Percentiles rank a stretch among this genome's conserved stretches.
phyloP scores from a whole-genome alignment of 768 basidiomycete species.

The Boletus pseudo-olivaceus region DNA sequence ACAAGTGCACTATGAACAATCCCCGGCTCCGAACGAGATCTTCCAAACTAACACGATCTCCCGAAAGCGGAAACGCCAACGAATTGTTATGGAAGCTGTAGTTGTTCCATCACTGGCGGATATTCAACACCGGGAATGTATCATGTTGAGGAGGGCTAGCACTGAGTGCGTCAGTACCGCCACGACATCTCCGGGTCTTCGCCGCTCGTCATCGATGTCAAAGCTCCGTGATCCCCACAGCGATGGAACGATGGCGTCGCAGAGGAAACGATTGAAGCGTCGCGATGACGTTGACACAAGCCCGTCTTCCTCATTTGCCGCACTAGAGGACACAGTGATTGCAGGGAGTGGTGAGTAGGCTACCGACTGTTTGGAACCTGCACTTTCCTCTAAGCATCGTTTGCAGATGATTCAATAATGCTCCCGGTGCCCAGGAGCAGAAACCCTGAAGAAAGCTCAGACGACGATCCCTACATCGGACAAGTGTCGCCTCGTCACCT shows the following conservation, averaged over 20 bases:
- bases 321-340: slow-evolving; percentile 29
- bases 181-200: slow-evolving; percentile 15
- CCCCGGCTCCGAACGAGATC: background rate
- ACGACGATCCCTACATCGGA: slow-evolving; percentile 60
- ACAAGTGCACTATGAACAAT: background rate
- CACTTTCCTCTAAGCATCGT: slow-evolving; percentile 1
- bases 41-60: slow-evolving; percentile 4
- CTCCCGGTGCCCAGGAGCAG: slow-evolving; percentile 7
- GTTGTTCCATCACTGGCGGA: slow-evolving; percentile 41
- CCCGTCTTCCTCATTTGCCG: slow-evolving; percentile 14
- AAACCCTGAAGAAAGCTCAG: slow-evolving; percentile 41
- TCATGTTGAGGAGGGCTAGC: slow-evolving; percentile 21
- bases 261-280: slow-evolving; percentile 25
- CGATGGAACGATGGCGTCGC: slow-evolving; percentile 9
- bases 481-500: slow-evolving; percentile 70
- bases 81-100: slow-evolving; percentile 50
- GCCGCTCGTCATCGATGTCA: slow-evolving; percentile 27
- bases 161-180: slow-evolving; percentile 3
- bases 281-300: slow-evolving; percentile 19
- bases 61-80: slow-evolving; percentile 44
- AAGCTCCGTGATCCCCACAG: slow-evolving; percentile 11
- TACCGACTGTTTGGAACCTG: background rate
- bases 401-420: slow-evolving; percentile 49
- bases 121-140: slow-evolving; percentile 18
- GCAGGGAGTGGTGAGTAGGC: slow-evolving; percentile 32